phyloP scores from a whole-genome alignment of 148 eudicot species.

The Spergularia bocconei region DNA sequence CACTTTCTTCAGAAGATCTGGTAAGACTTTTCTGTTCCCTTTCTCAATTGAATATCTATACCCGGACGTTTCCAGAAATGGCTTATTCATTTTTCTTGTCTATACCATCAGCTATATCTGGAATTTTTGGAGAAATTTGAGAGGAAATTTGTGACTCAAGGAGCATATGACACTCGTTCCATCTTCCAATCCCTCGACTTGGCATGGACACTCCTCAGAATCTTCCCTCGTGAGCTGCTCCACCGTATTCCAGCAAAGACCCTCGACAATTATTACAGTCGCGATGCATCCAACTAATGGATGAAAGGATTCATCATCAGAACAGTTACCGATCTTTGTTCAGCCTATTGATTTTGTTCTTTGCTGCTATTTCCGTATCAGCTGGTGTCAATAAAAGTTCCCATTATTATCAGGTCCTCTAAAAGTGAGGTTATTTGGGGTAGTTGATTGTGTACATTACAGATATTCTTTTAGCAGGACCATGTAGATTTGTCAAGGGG shows the following conservation, averaged over 20 bases:
- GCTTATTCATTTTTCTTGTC: background rate
- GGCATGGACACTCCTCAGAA: conserved; percentile 95
- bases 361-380: conserved; percentile 17
- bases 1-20: conserved; percentile 98
- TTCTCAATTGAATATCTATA: background rate
- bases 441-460: conserved; percentile 30
- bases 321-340: background rate
- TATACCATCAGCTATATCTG: conserved; percentile 62
- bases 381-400: conserved; percentile 33
- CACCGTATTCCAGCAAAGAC: conserved; percentile 99
- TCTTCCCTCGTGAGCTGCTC: conserved; percentile 97
- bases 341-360: conserved; percentile 19
- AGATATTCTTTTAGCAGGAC: conserved; percentile 32
- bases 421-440: conserved; percentile 16
- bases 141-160: conserved; percentile 95
- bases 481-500: conserved; percentile 23
- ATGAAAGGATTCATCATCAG: background rate
- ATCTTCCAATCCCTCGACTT: conserved; percentile 96
- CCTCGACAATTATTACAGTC: conserved; percentile 82
- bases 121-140: conserved; percentile 97
- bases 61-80: background rate
- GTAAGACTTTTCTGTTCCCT: conserved; percentile 32
- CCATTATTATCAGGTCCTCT: conserved; percentile 27
- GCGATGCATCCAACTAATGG: conserved; percentile 70
- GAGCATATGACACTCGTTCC: conserved; percentile 94